These are phyloP conservation scores for Colletotrichum scovillei DNA, from an alignment of 2,329 filamentous ascomycete genomes.

Conservation along the genomic window DNA sequence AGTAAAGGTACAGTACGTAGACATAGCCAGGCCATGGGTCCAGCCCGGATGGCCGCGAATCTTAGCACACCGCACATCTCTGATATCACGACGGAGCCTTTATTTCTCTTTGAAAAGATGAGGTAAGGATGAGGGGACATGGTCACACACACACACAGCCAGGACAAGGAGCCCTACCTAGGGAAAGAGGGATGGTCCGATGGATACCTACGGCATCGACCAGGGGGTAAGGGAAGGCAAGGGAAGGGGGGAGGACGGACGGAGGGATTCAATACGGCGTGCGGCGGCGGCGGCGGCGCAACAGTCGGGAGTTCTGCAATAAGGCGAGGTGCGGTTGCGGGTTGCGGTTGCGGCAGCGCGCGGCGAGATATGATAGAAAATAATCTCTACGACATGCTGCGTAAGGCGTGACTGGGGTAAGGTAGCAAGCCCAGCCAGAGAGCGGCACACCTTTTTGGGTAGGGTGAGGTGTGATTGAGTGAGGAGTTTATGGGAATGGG, in stretches of 20 bases:
- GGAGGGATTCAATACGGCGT: neutral
- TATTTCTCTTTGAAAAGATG: neutral
- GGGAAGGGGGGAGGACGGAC: neutral
- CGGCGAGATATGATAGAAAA: neutral
- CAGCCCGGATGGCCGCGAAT: neutral
- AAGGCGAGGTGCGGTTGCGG: neutral
- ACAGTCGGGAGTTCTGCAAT: neutral
- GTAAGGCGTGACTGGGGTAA: constrained; percentile 19
- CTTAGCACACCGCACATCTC: neutral
- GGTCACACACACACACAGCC: neutral
- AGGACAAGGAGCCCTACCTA: neutral
- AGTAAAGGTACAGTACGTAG: too few relatives aligned
- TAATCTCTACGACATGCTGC: neutral
- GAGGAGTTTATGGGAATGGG: constrained; percentile 11
- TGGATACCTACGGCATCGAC: neutral
- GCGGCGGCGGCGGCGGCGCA: neutral
- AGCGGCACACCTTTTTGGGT: neutral
- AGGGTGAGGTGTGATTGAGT: constrained; percentile 20
- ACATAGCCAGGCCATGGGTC: neutral
- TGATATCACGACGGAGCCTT: neutral
- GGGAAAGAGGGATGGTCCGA: neutral
- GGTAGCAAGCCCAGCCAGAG: too few relatives aligned
- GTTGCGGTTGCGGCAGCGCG: neutral
- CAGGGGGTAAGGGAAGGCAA: neutral
- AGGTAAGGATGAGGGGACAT: neutral